A percentile compares a stretch with the other conserved stretches of the same genome.
phyloP scores from a whole-genome alignment of 2,329 filamentous ascomycete genomes.

The Aspergillus thermomutatus region DNA sequence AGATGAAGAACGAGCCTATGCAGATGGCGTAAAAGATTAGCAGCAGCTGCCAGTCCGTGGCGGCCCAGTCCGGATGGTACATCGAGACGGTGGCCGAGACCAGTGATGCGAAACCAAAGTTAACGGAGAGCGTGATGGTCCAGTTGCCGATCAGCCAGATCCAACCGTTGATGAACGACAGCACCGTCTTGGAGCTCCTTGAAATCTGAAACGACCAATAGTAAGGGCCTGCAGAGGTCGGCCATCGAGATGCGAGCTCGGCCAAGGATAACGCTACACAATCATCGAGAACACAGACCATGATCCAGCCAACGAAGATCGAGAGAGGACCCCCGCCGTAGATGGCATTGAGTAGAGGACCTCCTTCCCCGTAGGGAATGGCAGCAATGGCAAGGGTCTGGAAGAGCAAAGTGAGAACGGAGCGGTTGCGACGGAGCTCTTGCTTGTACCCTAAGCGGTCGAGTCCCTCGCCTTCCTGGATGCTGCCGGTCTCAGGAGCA shows the following conservation, averaged over 20 bases:
- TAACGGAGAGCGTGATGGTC: conserved; percentile 53
- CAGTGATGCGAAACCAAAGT: conserved; percentile 55
- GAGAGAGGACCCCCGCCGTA: conserved; percentile 50
- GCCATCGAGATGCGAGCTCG: conserved; percentile 52
- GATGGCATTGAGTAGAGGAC: conserved; percentile 40
- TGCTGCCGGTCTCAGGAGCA: conserved; percentile 9
- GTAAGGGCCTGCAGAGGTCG: conserved; percentile 52
- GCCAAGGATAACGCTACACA: conserved; percentile 51
- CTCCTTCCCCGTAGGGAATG: conserved; percentile 53
- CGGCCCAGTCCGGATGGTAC: conserved; percentile 52
- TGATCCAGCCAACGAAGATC: conserved; percentile 57
- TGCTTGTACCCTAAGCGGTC: conserved; percentile 56
- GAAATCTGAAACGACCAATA: conserved; percentile 54
- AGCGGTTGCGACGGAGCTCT: conserved; percentile 57
- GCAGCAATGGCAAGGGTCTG: conserved; percentile 60
- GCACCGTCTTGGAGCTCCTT: conserved; percentile 40
- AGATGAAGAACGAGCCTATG: conserved; percentile 62
- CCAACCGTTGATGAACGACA: conserved; percentile 55
- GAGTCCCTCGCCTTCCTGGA: conserved; percentile 31
- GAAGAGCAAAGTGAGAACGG: conserved; percentile 59
- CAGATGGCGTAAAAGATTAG: conserved; percentile 70
- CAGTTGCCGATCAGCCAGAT: conserved; percentile 53
- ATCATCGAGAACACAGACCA: conserved; percentile 53
- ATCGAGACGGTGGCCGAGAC: conserved; percentile 52
- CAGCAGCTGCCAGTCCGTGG: conserved; percentile 63